phyloP scores from a whole-genome alignment of 371 early-diverging fungal genomes.

The Actinomortierella wolfii region DNA sequence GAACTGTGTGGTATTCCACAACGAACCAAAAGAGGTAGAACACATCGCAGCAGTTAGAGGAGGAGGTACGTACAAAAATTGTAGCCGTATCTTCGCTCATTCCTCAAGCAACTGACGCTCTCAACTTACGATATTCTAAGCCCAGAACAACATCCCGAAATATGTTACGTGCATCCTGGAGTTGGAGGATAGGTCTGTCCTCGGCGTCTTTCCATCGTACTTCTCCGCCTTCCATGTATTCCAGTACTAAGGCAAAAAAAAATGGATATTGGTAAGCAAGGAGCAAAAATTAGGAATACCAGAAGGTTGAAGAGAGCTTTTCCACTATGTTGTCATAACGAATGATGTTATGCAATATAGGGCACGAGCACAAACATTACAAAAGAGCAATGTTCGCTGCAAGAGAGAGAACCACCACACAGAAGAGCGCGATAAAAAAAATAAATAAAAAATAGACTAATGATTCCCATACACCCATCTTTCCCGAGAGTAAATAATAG shows the following conservation, averaged over 20 bases:
- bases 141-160: conserved; percentile 92
- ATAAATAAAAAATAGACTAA: no score
- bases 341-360: no score
- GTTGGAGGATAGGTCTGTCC: conserved; percentile 67
- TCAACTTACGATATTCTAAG: conserved; percentile 81
- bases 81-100: background rate
- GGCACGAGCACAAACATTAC: no score
- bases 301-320: background rate
- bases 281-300: conserved; percentile 12
- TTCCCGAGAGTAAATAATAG: no score
- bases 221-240: conserved; percentile 92
- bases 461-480: no score
- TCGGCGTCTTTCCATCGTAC: conserved; percentile 83
- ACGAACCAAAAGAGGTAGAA: conserved; percentile 9
- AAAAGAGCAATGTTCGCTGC: no score
- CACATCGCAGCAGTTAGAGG: conserved; percentile 1
- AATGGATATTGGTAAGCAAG: conserved; percentile 7
- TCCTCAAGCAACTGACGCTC: background rate
- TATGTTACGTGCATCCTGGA: conserved; percentile 74
- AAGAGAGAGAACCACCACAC: no score
- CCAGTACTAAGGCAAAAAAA: conserved; percentile 65
- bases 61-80: background rate
- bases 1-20: conserved; percentile 58
- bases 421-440: no score
- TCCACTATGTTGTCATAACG: no score